Evolutionary conservation across 345 rosid genomes (phyloP), one percentile per base, ranked within the genome.

Genomic region (Arabidopsis arenosa): DNA sequence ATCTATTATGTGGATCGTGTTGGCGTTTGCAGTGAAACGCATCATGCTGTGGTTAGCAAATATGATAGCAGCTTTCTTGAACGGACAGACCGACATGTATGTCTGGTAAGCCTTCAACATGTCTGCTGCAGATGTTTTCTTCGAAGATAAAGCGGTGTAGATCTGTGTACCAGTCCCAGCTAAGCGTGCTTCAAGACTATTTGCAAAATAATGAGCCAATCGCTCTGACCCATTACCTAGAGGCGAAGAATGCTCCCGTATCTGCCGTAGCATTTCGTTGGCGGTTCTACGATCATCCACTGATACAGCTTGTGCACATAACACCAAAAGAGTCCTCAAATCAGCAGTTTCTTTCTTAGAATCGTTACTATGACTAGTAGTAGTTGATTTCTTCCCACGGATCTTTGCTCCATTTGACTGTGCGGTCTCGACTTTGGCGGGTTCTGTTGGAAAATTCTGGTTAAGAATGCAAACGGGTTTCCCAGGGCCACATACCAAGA

Each of bases 261-360:
- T 86, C 87, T 87, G 92, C 80, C 86, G 90, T 71, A 93, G 74
- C 18, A 84, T 80, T 56, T 90, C 95, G 51, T 75, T 69, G 45
- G 95, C 91, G 40, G 88, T 87, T 75, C 88, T 84, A 21, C 79
- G 79, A 74, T 93, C 92, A 79, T 86, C 83, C 8, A 80, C 53
- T 10, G 95, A 82, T 36, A 89, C 84, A 36, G 98, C 90, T 79
- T 93, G 98, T 9, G 98, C 97, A 69, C 97, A 90, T 12, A 82
- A 80, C 18, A 87, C 82, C 81, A 90, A 78, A 15, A 90, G 89
- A 40, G 85, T 84, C 74, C 98, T 86, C 68, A 90, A 72, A 82
- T 93, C 98, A 75, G 80, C 91, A 11, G 81, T 83, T 73, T 88
- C 90, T 61, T 75, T 81, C 71, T 72, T 84, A 9, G 73, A 61